These are phyloP conservation scores for Pugionium dolabratum DNA, from an alignment of 345 rosid species.

Conservation along the genomic window DNA sequence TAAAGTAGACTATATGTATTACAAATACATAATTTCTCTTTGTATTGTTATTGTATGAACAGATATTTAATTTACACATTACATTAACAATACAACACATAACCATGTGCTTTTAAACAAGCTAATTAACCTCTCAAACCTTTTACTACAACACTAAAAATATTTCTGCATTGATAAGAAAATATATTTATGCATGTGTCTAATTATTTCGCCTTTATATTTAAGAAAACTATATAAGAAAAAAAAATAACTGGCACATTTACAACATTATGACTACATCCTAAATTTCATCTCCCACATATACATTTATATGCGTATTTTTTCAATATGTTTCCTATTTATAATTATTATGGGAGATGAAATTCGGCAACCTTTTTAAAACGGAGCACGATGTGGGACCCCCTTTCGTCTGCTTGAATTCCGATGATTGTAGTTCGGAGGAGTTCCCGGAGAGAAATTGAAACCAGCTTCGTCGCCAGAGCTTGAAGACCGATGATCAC, in stretches of 20 bases:
- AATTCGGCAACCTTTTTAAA: conserved; percentile 34
- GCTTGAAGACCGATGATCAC: conserved; percentile 47
- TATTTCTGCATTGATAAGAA: conserved; percentile 25
- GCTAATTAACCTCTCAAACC: conserved; percentile 12
- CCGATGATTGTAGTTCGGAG: conserved; percentile 57
- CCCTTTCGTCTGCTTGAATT: conserved; percentile 87
- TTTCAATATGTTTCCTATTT: not conserved
- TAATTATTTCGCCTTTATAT: conserved; percentile 28
- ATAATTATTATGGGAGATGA: conserved; percentile 26
- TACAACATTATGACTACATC: conserved; percentile 42
- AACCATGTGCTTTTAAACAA: conserved; percentile 9
- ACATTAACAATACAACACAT: conserved; percentile 12
- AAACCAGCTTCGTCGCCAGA: conserved; percentile 66
- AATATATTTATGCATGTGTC: conserved; percentile 36
- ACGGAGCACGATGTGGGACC: conserved; percentile 84
- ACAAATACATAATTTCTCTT: not conserved
- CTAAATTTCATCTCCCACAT: conserved; percentile 30
- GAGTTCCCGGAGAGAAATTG: conserved; percentile 60
- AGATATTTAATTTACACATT: conserved; percentile 35
- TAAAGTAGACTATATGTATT: not conserved
- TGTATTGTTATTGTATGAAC: conserved; percentile 30
- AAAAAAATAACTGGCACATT: conserved; percentile 13
- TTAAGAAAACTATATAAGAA: conserved; percentile 4
- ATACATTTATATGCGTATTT: conserved; percentile 22
- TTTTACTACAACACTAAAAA: conserved; percentile 25